A percentile compares a stretch with the other conserved stretches of the same genome.
These are phyloP conservation scores for Coemansia sp. DNA, from an alignment of 371 early-diverging fungal species.

Conservation along the genomic window DNA sequence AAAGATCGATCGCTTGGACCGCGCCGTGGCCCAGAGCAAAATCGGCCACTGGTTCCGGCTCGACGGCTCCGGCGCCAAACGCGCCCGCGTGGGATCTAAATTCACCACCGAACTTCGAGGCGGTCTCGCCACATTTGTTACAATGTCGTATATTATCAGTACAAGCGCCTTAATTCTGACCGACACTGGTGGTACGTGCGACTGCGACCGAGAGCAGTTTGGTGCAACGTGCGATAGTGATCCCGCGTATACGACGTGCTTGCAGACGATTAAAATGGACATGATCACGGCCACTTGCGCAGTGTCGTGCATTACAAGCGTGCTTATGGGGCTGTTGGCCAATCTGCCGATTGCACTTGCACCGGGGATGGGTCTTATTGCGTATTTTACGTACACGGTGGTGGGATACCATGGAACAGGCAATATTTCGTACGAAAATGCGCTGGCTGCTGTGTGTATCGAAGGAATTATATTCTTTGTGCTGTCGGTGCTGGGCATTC, in stretches of 20 bases:
- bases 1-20: not conserved
- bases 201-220: conserved; percentile 57
- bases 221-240: conserved; percentile 56
- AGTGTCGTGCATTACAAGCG: conserved; percentile 63
- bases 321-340: conserved; percentile 69
- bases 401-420: conserved; percentile 77
- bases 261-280: conserved; percentile 64
- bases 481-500: conserved; percentile 70
- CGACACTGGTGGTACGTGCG: conserved; percentile 77
- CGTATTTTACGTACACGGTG: conserved; percentile 79
- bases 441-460: conserved; percentile 75
- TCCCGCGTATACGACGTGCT: conserved; percentile 62
- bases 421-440: conserved; percentile 66
- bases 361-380: conserved; percentile 80
- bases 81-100: conserved; percentile 58
- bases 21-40: conserved; percentile 8
- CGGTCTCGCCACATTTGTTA: conserved; percentile 68
- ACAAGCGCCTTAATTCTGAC: conserved; percentile 74
- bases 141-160: conserved; percentile 73
- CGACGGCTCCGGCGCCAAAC: conserved; percentile 60
- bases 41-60: conserved; percentile 66
- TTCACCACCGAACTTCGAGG: conserved; percentile 70
- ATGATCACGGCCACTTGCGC: conserved; percentile 73
- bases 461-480: conserved; percentile 76
- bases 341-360: conserved; percentile 78